Base-by-base conservation (phyloP, 257 asterid genomes). In the Catharanthus roseus region DNA sequence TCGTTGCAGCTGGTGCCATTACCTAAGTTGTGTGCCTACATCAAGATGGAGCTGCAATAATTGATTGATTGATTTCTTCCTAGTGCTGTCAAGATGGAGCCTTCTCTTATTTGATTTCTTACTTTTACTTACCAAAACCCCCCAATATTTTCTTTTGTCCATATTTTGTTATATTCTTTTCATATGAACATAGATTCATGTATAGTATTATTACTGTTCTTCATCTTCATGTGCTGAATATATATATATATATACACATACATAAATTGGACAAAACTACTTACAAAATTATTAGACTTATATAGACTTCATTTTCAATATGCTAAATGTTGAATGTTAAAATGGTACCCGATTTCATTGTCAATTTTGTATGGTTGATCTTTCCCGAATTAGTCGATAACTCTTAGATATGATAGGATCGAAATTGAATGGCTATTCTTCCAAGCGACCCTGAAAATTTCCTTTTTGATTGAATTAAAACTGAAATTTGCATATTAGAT, bases 1-100 rank as follows among this genome's bases (percentile, higher is more conserved):
- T 23, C 92, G 75, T 74, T 92, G 98, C 81, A 76, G 84, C 65
- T 92, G 98, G 98, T 92, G 96, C 79, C 97, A 84, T 82, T 92
- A 89, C 58, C 71, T 92, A 44, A 92, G 96, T 82, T 89, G 97
- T 51, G 95, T 92, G 68, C 97, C 96, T 15, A 92, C 96, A 18
- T 88, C 96, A 34, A 84, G 85, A 75, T 92, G 97, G 97, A 87
- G 82, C 72, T 92, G 97, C 41, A 68, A 86, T 75, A 77, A 84
- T 55, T 88, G 76, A 81, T 38, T 38, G 5, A n/a, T 8, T 38
- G 42, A 3, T 38, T 8, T 38, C 73, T 68, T 31, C 10, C n/a
- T 49, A 54, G 13, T 65, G 44, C 66, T 50, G n/a, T n/a, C n/a
- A n/a, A n/a, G n/a, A n/a, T n/a, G n/a, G n/a, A n/a, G n/a, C n/a